A percentile compares a stretch with the other conserved stretches of the same genome.
Conservation (phyloP, 352 stramenopile species). For the Phytopythium mirpurense region DNA sequence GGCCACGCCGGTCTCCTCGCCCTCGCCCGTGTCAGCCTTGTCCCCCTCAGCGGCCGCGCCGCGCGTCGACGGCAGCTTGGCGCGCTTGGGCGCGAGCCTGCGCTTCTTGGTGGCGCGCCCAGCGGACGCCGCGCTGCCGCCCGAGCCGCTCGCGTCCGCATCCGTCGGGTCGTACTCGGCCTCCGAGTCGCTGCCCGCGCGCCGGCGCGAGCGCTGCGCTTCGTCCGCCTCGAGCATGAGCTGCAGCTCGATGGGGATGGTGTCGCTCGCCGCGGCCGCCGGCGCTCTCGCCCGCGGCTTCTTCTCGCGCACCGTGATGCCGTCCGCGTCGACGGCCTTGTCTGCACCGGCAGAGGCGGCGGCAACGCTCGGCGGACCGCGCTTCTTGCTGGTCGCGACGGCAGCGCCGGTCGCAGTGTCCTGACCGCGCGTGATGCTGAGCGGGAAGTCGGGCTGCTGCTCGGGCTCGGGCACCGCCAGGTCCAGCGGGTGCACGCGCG, state of each 20-base stretch:
- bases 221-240: slow-evolving; percentile 84
- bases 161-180: slow-evolving; percentile 51
- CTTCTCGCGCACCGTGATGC: slow-evolving; percentile 72
- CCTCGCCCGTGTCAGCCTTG: slow-evolving; percentile 23
- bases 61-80: slow-evolving; percentile 63
- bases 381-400: slow-evolving; percentile 12
- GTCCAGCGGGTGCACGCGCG: slow-evolving; percentile 78
- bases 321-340: slow-evolving; percentile 33
- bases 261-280: slow-evolving; percentile 20
- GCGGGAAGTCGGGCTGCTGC: slow-evolving; percentile 51
- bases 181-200: slow-evolving; percentile 48
- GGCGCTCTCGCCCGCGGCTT: slow-evolving; percentile 38
- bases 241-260: slow-evolving; percentile 77
- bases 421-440: slow-evolving; percentile 55
- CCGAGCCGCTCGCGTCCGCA: slow-evolving; percentile 10
- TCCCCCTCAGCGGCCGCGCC: slow-evolving; percentile 20
- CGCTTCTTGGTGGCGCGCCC: slow-evolving; percentile 46
- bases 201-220: slow-evolving; percentile 13
- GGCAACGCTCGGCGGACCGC: slow-evolving; percentile 14
- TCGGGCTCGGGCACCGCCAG: slow-evolving; percentile 62
- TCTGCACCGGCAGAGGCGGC: neutral
- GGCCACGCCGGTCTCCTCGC: slow-evolving; percentile 25
- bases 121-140: slow-evolving; percentile 13
- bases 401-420: slow-evolving; percentile 12
- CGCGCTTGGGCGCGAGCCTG: slow-evolving; percentile 58